phyloP scores from a whole-genome alignment of 1,284 basidiomycete genomes.

The Psilocybe mexicana region DNA sequence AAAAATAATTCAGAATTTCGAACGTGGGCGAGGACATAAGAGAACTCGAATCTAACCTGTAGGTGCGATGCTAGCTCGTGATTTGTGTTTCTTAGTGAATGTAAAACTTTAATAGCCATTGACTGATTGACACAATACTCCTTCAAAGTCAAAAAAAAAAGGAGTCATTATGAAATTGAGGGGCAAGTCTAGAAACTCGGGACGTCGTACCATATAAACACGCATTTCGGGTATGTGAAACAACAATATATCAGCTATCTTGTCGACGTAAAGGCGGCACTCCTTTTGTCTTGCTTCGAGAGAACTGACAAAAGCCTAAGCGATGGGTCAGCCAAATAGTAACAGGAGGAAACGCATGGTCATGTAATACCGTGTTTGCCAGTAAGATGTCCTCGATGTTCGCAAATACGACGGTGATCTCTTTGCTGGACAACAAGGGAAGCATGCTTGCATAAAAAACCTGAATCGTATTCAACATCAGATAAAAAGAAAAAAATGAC shows the following conservation, averaged over 20 bases:
- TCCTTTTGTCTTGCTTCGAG: slow-evolving; percentile 91
- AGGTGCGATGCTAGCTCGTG: slow-evolving; percentile 66
- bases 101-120: slow-evolving; percentile 77
- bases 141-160: slow-evolving; percentile 38
- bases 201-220: slow-evolving; percentile 65
- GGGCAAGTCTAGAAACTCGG: slow-evolving; percentile 19
- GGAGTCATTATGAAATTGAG: slow-evolving; percentile 8
- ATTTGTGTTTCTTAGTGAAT: slow-evolving; percentile 71
- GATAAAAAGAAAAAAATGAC: background rate
- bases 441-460: slow-evolving; percentile 85
- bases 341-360: slow-evolving; percentile 7
- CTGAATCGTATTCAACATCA: slow-evolving; percentile 20
- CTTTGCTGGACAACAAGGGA: slow-evolving; percentile 73
- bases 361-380: slow-evolving; percentile 71
- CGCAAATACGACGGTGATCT: slow-evolving; percentile 84
- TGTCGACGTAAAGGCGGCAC: slow-evolving; percentile 87
- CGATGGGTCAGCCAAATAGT: slow-evolving; percentile 8
- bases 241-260: slow-evolving; percentile 83
- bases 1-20: background rate
- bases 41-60: slow-evolving; percentile 46
- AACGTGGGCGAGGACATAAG: background rate
- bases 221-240: slow-evolving; percentile 75
- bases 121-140: slow-evolving; percentile 92
- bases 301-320: slow-evolving; percentile 76
- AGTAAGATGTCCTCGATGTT: slow-evolving; percentile 92